Percentiles rank a stretch among this genome's conserved stretches.
phyloP scores from a whole-genome alignment of 257 asterid genomes.

The Ehretia macrophylla region DNA sequence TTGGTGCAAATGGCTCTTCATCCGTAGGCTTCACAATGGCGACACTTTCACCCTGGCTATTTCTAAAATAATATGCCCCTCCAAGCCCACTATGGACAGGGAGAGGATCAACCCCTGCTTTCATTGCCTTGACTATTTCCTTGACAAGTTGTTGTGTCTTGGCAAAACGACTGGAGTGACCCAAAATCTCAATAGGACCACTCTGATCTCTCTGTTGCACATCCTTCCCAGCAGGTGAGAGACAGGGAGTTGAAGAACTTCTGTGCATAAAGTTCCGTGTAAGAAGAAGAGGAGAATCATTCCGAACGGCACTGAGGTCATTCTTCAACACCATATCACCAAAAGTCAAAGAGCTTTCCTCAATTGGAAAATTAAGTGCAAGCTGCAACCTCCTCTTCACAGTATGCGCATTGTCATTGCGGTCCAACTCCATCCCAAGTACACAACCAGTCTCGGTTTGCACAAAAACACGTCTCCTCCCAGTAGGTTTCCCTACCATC shows the following conservation, averaged over 20 bases:
- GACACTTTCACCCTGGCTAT: constrained; percentile 74
- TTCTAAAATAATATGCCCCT: constrained; percentile 86
- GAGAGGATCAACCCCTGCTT: constrained; percentile 77
- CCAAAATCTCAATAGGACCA: constrained; percentile 82
- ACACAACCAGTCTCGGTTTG: constrained; percentile 91
- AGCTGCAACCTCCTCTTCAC: constrained; percentile 86
- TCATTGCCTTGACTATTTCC: constrained; percentile 77
- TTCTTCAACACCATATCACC: constrained; percentile 86
- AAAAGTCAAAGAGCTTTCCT: constrained; percentile 84
- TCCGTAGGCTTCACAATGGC: constrained; percentile 98
- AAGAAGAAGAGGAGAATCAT: constrained; percentile 80
- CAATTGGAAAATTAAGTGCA: constrained; percentile 75
- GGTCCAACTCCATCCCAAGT: constrained; percentile 88
- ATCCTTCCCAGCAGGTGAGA: constrained; percentile 87
- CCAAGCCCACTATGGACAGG: constrained; percentile 90
- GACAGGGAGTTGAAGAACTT: constrained; percentile 95
- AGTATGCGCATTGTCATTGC: constrained; percentile 84
- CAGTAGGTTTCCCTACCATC: constrained; percentile 57
- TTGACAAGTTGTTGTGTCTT: constrained; percentile 63
- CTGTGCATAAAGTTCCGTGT: constrained; percentile 79
- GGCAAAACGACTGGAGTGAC: constrained; percentile 45
- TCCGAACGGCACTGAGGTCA: constrained; percentile 79
- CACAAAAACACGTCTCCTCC: constrained; percentile 82
- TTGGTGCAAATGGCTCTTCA: constrained; percentile 96
- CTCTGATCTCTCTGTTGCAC: constrained; percentile 76